Evolutionary conservation across 257 asterid genomes (phyloP).

Genomic region (Avicennia marina): DNA sequence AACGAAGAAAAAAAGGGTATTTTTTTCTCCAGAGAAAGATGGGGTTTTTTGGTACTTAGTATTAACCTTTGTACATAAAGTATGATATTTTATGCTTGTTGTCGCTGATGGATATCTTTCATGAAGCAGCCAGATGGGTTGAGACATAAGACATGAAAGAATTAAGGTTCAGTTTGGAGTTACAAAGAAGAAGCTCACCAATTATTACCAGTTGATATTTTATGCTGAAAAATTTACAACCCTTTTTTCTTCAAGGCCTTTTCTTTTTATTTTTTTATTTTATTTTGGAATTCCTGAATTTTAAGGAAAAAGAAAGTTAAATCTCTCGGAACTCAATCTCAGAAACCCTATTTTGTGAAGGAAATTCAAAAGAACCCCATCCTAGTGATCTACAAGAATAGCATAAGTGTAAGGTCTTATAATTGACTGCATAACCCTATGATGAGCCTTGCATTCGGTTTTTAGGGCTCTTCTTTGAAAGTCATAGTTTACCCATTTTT

Average conservation of each 20-base stretch:
- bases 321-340: neutral
- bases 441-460: constrained; percentile 6
- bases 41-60: no score
- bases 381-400: constrained; percentile 24
- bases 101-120: constrained; percentile 9
- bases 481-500: neutral
- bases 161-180: constrained; percentile 7
- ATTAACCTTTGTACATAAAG: constrained; percentile 7
- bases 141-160: constrained; percentile 11
- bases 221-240: constrained; percentile 16
- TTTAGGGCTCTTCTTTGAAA: constrained; percentile 25
- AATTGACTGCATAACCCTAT: constrained; percentile 15
- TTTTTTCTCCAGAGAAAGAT: constrained; percentile 13
- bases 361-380: constrained; percentile 15
- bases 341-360: constrained; percentile 14
- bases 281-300: neutral
- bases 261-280: neutral
- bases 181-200: neutral
- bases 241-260: neutral
- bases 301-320: neutral
- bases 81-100: constrained; percentile 30
- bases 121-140: constrained; percentile 7
- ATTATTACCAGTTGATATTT: constrained; percentile 20
- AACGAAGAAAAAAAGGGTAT: neutral
- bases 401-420: constrained; percentile 13